Conservation (phyloP, 2,329 filamentous ascomycete species). For the Huntiella bhutanensis region DNA sequence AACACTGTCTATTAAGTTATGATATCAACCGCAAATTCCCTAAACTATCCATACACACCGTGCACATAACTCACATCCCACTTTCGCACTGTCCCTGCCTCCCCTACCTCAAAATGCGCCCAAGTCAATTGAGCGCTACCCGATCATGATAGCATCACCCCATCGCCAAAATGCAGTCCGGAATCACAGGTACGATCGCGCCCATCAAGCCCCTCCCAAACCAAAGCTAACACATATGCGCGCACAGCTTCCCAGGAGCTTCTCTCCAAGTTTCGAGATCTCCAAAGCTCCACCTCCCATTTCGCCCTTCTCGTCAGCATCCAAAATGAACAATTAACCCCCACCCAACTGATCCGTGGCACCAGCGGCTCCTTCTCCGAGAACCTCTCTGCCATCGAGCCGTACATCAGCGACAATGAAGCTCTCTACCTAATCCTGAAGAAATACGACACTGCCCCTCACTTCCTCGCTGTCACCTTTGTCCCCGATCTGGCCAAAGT, state of each 20-base stretch:
- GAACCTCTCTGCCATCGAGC: slow-evolving; percentile 43
- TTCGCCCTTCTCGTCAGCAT: slow-evolving; percentile 59
- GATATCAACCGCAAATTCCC: background rate
- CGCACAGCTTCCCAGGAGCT: slow-evolving; percentile 56
- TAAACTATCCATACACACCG: slow-evolving; percentile 7
- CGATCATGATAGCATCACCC: background rate
- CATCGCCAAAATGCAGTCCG: slow-evolving; percentile 46
- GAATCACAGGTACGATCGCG: slow-evolving; percentile 44
- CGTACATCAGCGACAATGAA: slow-evolving; percentile 44
- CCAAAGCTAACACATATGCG: background rate
- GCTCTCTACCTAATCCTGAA: slow-evolving; percentile 61
- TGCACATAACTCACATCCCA: background rate
- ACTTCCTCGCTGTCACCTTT: slow-evolving; percentile 54
- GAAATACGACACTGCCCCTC: slow-evolving; percentile 37
- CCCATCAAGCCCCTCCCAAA: background rate
- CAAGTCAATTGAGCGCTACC: background rate
- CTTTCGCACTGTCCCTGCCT: slow-evolving; percentile 3
- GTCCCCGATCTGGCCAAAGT: slow-evolving; percentile 63
- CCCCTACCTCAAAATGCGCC: slow-evolving; percentile 4
- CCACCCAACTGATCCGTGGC: slow-evolving; percentile 34
- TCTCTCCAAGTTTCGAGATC: slow-evolving; percentile 48
- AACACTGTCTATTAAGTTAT: slow-evolving; percentile 2
- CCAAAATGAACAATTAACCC: slow-evolving; percentile 45
- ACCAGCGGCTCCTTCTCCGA: slow-evolving; percentile 37
- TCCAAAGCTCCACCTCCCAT: slow-evolving; percentile 41